Percentiles rank a stretch among this genome's conserved stretches.
These are phyloP conservation scores for Rhazya stricta DNA, from an alignment of 257 asterid species.

Conservation along the genomic window DNA sequence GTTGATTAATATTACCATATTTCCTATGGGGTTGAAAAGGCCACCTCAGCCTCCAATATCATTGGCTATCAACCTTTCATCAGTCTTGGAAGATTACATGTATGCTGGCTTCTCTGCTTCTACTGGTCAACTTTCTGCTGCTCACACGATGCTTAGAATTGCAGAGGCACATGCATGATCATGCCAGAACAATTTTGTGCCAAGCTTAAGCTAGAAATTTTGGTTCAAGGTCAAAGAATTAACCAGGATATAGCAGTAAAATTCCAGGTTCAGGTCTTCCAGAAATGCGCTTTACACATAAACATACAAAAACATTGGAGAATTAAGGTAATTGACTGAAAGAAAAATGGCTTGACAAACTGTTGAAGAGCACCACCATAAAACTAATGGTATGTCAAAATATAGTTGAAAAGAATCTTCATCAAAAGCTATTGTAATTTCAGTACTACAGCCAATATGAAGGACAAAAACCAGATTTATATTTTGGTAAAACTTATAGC, in stretches of 20 bases:
- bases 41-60: too few species aligned
- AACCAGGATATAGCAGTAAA: background rate
- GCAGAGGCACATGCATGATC: background rate
- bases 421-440: background rate
- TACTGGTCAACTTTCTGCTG: too few species aligned
- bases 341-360: background rate
- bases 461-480: background rate
- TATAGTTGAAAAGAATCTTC: background rate
- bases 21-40: too few species aligned
- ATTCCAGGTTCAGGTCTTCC: background rate
- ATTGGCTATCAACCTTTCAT: constrained; percentile 32
- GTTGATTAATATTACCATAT: constrained; percentile 27
- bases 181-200: constrained; percentile 25
- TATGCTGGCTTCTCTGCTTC: constrained; percentile 40
- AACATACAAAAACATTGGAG: background rate
- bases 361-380: background rate
- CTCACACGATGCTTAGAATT: constrained; percentile 6
- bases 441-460: background rate
- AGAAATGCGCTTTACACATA: background rate
- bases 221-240: background rate
- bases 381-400: background rate
- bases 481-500: background rate
- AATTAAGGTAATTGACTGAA: background rate
- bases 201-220: background rate
- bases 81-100: constrained; percentile 25